Percentiles rank a stretch among this genome's conserved stretches.
Evolutionary conservation across 164 flowering plant species (phyloP).

Genomic region (Berberis vulgaris): DNA sequence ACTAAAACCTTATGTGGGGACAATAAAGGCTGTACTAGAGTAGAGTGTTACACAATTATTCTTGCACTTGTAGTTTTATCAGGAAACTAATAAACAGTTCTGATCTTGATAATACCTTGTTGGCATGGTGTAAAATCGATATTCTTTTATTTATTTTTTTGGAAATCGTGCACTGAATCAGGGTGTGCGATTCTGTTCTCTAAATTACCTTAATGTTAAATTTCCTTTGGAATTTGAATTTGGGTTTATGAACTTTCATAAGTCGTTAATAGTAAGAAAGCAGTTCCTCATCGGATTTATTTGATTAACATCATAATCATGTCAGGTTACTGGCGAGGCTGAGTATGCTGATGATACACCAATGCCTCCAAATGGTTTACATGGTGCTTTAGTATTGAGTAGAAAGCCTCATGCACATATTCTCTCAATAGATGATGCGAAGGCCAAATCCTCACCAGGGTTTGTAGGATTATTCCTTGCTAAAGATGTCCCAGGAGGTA

Average conservation of each 20-base stretch:
- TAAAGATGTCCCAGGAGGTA: slow-evolving; percentile 74
- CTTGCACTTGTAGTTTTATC: no score
- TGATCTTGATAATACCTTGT: no score
- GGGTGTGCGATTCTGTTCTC: no score
- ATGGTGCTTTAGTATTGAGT: slow-evolving; percentile 10
- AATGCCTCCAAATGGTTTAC: slow-evolving; percentile 9
- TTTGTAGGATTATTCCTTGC: slow-evolving; percentile 68
- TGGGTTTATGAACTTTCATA: neutral
- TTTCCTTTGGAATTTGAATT: neutral
- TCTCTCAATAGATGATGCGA: slow-evolving; percentile 56
- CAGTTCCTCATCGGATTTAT: neutral
- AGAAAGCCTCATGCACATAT: slow-evolving; percentile 9
- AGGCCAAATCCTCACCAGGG: slow-evolving; percentile 68
- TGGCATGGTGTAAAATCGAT: no score
- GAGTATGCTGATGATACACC: slow-evolving; percentile 8
- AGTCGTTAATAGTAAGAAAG: no score
- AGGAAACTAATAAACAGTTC: no score
- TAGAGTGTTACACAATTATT: no score
- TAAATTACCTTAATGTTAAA: no score
- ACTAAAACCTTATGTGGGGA: no score
- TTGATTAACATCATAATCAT: neutral
- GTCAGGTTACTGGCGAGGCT: slow-evolving; percentile 10
- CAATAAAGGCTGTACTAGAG: no score
- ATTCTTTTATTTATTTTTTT: no score
- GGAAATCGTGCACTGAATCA: no score